A percentile compares a stretch with the other conserved stretches of the same genome.
These are phyloP conservation scores for Sporothrix globosa DNA, from an alignment of 2,329 filamentous ascomycete genomes.

Conservation along the genomic window DNA sequence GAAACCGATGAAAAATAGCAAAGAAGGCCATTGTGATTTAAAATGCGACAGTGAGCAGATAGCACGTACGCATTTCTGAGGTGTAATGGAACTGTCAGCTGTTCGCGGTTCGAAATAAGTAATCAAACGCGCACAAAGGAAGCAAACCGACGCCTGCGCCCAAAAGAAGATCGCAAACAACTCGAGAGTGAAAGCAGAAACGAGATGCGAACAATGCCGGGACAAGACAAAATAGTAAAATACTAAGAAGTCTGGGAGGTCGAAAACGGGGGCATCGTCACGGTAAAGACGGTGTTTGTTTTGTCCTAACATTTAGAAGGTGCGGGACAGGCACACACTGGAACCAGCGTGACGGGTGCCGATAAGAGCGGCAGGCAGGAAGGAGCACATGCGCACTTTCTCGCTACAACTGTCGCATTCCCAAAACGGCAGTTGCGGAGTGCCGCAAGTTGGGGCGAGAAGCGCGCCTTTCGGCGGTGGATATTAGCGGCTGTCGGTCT, in stretches of 20 bases:
- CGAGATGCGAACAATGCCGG: too few species aligned
- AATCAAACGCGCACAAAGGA: background rate
- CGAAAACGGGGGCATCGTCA: constrained; percentile 6
- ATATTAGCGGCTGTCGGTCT: constrained; percentile 20
- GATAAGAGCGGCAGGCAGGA: constrained; percentile 12
- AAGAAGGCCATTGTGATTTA: too few species aligned
- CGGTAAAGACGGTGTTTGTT: constrained; percentile 2
- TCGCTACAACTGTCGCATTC: constrained; percentile 13
- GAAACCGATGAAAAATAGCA: too few species aligned
- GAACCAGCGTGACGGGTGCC: background rate
- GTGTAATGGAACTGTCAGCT: background rate
- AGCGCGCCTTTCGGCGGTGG: constrained; percentile 1
- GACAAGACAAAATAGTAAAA: background rate
- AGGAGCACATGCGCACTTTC: background rate
- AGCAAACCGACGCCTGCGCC: constrained; percentile 1
- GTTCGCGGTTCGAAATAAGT: background rate
- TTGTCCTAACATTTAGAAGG: background rate
- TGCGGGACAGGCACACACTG: background rate
- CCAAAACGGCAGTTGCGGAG: constrained; percentile 22
- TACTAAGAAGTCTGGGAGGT: constrained; percentile 1
- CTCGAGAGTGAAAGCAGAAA: background rate
- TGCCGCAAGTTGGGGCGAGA: constrained; percentile 8
- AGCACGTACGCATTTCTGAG: constrained; percentile 10
- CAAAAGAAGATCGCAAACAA: background rate
- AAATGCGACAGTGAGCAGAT: background rate